These are phyloP conservation scores for Mycosarcoma maydis DNA, from an alignment of 1,284 basidiomycete genomes.

Conservation along the genomic window DNA sequence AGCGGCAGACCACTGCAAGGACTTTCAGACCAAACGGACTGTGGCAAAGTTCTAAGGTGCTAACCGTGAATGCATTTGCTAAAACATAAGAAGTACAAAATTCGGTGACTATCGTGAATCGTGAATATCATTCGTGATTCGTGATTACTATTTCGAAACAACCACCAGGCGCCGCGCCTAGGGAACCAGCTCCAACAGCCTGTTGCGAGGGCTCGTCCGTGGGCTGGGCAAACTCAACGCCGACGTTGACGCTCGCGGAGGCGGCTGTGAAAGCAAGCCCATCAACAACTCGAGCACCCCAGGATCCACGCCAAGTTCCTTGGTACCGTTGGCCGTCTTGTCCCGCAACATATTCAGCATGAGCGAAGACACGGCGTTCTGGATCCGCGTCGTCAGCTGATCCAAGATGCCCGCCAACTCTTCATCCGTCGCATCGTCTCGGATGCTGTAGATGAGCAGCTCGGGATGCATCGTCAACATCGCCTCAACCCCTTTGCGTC, in stretches of 20 bases:
- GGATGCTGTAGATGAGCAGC: slow-evolving; percentile 56
- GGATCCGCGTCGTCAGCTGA: slow-evolving; percentile 62
- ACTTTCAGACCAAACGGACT: too few relatives aligned
- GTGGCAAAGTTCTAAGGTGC: too few relatives aligned
- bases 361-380: slow-evolving; percentile 53
- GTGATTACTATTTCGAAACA: too few relatives aligned
- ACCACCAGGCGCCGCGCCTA: too few relatives aligned
- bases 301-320: slow-evolving; percentile 8
- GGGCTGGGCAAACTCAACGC: slow-evolving; percentile 5
- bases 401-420: slow-evolving; percentile 59
- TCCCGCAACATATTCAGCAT: slow-evolving; percentile 32
- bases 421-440: slow-evolving; percentile 65
- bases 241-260: slow-evolving; percentile 5
- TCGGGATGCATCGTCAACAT: slow-evolving; percentile 55
- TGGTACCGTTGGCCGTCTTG: slow-evolving; percentile 24
- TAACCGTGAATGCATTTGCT: too few relatives aligned
- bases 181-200: slow-evolving; percentile 28
- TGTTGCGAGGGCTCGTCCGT: slow-evolving; percentile 20
- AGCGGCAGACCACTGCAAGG: too few relatives aligned
- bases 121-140: too few relatives aligned
- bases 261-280: slow-evolving; percentile 18
- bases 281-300: slow-evolving; percentile 30
- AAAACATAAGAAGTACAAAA: not conserved
- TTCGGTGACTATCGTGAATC: not conserved
- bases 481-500: slow-evolving; percentile 55